Conservation (phyloP, 164 flowering plant species). For the Litsea cubeba region DNA sequence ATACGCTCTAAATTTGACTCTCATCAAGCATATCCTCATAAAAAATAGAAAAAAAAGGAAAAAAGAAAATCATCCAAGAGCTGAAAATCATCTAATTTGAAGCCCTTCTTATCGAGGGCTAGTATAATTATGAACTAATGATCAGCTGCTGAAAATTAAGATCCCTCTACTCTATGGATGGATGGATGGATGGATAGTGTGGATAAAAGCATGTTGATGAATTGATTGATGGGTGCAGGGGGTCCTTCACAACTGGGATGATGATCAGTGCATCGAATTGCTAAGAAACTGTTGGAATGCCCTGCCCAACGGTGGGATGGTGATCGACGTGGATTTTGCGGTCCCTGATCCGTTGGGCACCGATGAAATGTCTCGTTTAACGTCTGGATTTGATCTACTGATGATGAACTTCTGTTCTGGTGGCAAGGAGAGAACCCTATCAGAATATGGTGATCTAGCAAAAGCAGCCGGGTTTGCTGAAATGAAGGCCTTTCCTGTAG, state of each 20-base stretch:
- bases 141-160: no score
- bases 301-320: constrained; percentile 28
- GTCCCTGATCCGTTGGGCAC: constrained; percentile 21
- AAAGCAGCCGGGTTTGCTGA: constrained; percentile 24
- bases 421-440: constrained; percentile 28
- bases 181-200: not conserved
- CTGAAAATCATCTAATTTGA: no score
- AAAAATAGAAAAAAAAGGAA: no score
- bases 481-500: not conserved
- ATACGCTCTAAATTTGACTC: no score
- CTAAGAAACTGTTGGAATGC: constrained; percentile 30
- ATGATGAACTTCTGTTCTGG: constrained; percentile 15
- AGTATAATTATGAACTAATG: no score
- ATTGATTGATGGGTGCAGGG: not conserved
- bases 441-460: constrained; percentile 22
- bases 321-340: constrained; percentile 28
- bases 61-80: no score
- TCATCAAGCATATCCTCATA: no score
- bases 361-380: not conserved
- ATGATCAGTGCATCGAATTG: constrained; percentile 27
- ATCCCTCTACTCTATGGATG: no score
- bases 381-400: constrained; percentile 14
- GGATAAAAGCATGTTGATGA: not conserved
- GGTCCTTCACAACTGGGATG: constrained; percentile 27
- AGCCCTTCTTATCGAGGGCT: no score